Percentiles rank a stretch among this genome's conserved stretches.
phyloP scores from a whole-genome alignment of 2,329 filamentous ascomycete species.

The Fusarium oxysporum region DNA sequence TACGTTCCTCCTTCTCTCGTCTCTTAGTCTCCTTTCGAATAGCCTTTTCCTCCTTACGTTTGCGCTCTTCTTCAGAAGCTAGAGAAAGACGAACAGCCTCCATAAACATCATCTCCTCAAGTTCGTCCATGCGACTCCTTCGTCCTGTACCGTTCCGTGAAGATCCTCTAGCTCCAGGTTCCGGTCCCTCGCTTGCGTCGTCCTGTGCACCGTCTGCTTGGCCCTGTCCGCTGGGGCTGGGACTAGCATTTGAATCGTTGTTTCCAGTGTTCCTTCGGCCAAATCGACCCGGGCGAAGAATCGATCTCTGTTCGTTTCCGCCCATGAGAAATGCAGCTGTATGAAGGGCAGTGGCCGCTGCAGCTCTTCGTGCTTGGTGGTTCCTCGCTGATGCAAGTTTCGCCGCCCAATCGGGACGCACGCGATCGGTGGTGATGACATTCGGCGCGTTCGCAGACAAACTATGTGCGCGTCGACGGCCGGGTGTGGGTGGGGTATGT shows the following conservation, averaged over 20 bases:
- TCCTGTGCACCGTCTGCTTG: constrained; percentile 13
- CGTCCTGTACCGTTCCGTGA: constrained; percentile 44
- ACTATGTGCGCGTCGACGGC: constrained; percentile 64
- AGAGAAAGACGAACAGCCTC: constrained; percentile 92
- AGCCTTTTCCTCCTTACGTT: constrained; percentile 73
- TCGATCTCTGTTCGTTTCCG: constrained; percentile 65
- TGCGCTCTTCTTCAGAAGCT: constrained; percentile 93
- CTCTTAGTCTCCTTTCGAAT: constrained; percentile 82
- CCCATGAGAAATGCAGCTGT: constrained; percentile 94
- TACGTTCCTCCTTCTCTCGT: constrained; percentile 85
- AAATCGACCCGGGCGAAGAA: constrained; percentile 62
- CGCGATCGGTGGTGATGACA: constrained; percentile 91
- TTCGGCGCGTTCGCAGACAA: constrained; percentile 85
- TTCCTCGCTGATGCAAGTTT: constrained; percentile 88
- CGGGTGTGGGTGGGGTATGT: constrained; percentile 53
- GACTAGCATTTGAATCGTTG: constrained; percentile 48
- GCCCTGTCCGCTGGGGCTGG: constrained; percentile 47
- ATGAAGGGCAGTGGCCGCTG: constrained; percentile 92
- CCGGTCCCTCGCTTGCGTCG: constrained; percentile 38
- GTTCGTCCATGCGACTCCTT: constrained; percentile 77
- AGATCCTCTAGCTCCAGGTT: constrained; percentile 40
- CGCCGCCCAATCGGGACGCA: constrained; percentile 93
- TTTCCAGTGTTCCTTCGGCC: constrained; percentile 65
- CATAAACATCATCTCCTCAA: constrained; percentile 99
- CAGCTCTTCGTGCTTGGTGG: constrained; percentile 86